Percentiles rank a stretch among this genome's conserved stretches.
Evolutionary conservation across 495 filamentous ascomycete species (phyloP).

Genomic region (Podospora comata): DNA sequence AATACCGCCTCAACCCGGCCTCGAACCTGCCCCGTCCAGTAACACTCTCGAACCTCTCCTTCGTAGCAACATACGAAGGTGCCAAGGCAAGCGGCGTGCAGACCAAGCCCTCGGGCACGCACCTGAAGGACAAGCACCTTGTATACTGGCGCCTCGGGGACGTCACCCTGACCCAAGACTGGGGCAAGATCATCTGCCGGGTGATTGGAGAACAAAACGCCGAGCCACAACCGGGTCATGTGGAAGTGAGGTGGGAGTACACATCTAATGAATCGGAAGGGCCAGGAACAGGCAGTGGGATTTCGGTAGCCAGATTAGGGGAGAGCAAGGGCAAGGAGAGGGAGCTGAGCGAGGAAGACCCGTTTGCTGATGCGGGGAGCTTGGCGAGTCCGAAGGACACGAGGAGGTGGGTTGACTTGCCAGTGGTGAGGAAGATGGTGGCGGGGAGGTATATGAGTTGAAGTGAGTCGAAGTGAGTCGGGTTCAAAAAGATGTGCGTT

Average conservation of each 20-base stretch:
- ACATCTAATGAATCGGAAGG: conserved; percentile 42
- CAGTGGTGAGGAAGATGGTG: conserved; percentile 66
- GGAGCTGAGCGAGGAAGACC: conserved; percentile 40
- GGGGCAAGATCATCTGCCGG: conserved; percentile 72
- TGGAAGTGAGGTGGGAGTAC: conserved; percentile 83
- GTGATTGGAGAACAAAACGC: conserved; percentile 69
- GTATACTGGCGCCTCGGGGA: conserved; percentile 90
- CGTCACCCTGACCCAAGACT: conserved; percentile 57
- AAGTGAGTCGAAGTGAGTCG: conserved; percentile 25
- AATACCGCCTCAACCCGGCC: conserved; percentile 79
- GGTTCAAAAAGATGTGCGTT: neutral
- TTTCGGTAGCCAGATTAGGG: conserved; percentile 55
- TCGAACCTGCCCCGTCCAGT: conserved; percentile 55
- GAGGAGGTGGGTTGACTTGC: conserved; percentile 69
- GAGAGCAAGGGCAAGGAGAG: conserved; percentile 40
- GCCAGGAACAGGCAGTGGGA: conserved; percentile 53
- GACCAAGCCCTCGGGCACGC: conserved; percentile 71
- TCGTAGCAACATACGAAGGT: conserved; percentile 77
- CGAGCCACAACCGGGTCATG: conserved; percentile 68
- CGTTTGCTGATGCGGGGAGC: conserved; percentile 43
- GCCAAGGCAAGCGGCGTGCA: conserved; percentile 60
- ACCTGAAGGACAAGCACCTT: conserved; percentile 81
- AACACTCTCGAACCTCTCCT: conserved; percentile 72
- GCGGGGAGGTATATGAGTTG: conserved; percentile 77
- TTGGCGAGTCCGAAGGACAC: conserved; percentile 36